Evolutionary conservation across 1,284 basidiomycete species (phyloP).

Genomic region (Sanghuangporus weigelae): DNA sequence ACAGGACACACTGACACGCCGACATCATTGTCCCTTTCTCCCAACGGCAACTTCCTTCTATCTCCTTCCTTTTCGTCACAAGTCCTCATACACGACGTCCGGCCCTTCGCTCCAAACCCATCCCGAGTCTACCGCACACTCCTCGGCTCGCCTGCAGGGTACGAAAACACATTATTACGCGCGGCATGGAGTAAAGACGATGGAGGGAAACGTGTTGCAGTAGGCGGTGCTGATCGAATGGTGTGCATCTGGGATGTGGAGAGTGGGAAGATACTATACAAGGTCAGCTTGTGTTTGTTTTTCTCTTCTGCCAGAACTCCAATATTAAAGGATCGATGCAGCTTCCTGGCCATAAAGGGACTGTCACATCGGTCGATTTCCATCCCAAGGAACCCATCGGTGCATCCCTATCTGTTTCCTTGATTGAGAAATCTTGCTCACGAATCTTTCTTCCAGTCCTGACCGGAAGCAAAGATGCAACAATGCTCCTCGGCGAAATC

Average conservation of each 20-base stretch:
- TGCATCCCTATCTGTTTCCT: conserved; percentile 32
- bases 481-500: conserved; percentile 17
- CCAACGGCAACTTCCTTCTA: conserved; percentile 79
- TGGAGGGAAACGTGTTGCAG: conserved; percentile 64
- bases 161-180: conserved; percentile 77
- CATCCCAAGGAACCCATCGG: conserved; percentile 91
- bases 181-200: conserved; percentile 82
- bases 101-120: conserved; percentile 83
- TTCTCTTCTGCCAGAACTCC: background rate
- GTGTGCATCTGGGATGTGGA: conserved; percentile 95
- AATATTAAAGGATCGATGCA: conserved; percentile 25
- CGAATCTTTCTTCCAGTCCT: conserved; percentile 4
- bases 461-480: conserved; percentile 18
- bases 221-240: conserved; percentile 77
- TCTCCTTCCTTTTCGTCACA: conserved; percentile 87
- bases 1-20: conserved; percentile 85
- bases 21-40: conserved; percentile 83
- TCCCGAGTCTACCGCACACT: conserved; percentile 77
- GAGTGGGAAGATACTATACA: conserved; percentile 78
- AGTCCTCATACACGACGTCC: conserved; percentile 83
- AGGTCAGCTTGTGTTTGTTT: conserved; percentile 42
- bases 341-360: conserved; percentile 92
- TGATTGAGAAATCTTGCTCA: background rate
- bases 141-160: conserved; percentile 83
- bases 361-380: conserved; percentile 86